These are phyloP conservation scores for Dictyostelium firmibasis DNA, from an alignment of 78 protist species.

Conservation along the genomic window DNA sequence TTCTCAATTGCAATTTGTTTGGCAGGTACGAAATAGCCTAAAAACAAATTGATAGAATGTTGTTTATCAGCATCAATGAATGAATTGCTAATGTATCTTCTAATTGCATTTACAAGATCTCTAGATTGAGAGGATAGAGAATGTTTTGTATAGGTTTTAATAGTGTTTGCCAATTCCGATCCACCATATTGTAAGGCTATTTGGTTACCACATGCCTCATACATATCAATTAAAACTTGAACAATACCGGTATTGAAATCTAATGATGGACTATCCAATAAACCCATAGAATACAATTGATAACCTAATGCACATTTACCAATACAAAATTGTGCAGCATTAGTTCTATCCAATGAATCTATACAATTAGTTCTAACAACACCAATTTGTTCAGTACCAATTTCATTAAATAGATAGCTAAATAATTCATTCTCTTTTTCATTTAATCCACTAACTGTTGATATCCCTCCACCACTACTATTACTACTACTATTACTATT, in stretches of 20 bases:
- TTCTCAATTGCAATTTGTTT: not conserved
- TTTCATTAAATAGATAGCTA: not conserved
- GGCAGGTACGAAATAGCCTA: constrained; percentile 89
- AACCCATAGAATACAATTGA: constrained; percentile 90
- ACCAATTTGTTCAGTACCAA: constrained; percentile 86
- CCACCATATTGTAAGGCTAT: constrained; percentile 93
- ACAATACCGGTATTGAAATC: constrained; percentile 62
- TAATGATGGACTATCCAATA: constrained; percentile 21
- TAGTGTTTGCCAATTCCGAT: constrained; percentile 86
- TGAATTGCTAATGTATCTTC: constrained; percentile 91
- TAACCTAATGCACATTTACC: constrained; percentile 90
- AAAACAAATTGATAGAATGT: constrained; percentile 91
- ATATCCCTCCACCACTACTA: not conserved
- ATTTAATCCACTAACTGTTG: not conserved
- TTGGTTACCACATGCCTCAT: constrained; percentile 92
- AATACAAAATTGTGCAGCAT: constrained; percentile 94
- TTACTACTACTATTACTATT: not conserved
- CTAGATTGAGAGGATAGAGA: constrained; percentile 49
- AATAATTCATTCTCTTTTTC: not conserved
- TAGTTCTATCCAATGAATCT: constrained; percentile 99
- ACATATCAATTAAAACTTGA: constrained; percentile 83
- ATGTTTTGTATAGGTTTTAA: constrained; percentile 82
- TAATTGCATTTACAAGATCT: constrained; percentile 32
- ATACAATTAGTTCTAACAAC: constrained; percentile 97
- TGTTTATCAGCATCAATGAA: constrained; percentile 92